Conservation (phyloP, 345 rosid species). For the Bruguiera gymnorhiza region DNA sequence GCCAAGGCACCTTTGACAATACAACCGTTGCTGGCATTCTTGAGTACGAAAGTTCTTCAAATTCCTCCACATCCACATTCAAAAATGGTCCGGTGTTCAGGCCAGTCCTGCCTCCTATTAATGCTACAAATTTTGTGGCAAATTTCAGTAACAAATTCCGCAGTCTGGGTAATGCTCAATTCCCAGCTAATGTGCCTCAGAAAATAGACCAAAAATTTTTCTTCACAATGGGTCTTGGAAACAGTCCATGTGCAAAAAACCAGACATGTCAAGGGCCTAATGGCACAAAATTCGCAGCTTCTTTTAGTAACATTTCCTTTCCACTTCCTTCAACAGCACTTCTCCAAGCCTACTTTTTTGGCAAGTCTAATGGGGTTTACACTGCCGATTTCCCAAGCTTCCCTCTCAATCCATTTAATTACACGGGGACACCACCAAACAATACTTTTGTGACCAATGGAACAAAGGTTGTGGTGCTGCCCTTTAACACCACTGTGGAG, state of each 20-base stretch:
- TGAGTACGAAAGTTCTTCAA: conserved; percentile 35
- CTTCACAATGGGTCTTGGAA: conserved; percentile 65
- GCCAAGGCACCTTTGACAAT: conserved; percentile 62
- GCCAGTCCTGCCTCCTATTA: conserved; percentile 58
- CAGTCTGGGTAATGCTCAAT: conserved; percentile 46
- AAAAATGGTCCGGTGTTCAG: conserved; percentile 24
- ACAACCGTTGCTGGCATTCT: conserved; percentile 66
- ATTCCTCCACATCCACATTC: conserved; percentile 7
- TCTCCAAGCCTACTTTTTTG: conserved; percentile 52
- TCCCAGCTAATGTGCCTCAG: conserved; percentile 62
- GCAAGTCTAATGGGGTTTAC: conserved; percentile 46
- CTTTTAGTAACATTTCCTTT: conserved; percentile 64
- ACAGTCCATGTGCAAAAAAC: conserved; percentile 56
- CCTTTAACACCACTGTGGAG: conserved; percentile 63
- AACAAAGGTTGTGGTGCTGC: conserved; percentile 53
- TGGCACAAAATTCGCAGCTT: conserved; percentile 60
- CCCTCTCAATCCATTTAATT: conserved; percentile 56
- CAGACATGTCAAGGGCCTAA: conserved; percentile 76
- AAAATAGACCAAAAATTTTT: conserved; percentile 40
- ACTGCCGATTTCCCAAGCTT: conserved; percentile 50
- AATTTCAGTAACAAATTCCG: conserved; percentile 47
- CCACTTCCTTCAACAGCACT: conserved; percentile 47
- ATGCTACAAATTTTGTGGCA: conserved; percentile 45
- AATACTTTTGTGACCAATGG: conserved; percentile 51
- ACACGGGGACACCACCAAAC: conserved; percentile 72